Base-by-base conservation (phyloP, 768 basidiomycete genomes). In the Amylocystis lapponica region DNA sequence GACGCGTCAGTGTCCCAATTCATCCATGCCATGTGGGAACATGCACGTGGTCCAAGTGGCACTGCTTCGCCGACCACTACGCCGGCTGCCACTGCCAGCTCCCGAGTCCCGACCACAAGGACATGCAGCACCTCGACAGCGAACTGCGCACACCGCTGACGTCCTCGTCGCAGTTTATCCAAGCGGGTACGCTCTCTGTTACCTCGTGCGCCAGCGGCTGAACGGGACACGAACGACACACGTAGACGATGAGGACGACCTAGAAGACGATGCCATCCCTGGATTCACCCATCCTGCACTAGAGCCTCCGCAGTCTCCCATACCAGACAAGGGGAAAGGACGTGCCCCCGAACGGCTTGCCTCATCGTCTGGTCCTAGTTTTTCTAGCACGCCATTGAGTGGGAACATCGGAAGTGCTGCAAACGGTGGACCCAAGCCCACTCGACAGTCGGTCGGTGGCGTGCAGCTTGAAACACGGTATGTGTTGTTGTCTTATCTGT, bases 391-490 rank as follows among this genome's bases (percentile, higher is more conserved):
- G 31, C 65, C 71, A 1, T 56, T 88, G 13, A 83, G 85, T 0
- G 89, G 89, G 23, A 86, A 81, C 51, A 88, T 91, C 55, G 78
- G 80, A 11, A 79, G 55, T 12, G 44, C 73, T 47, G 63, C 74
- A 9, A 60, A 66, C 42, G 68, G 59, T 26, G 56, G 67, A 2
- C 57, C 67, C 16, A 67, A 67, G 22, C 50, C 79, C 12, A 60
- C 75, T 25, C 72, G 85, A 43, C 76, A 79, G 55, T 86, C 72
- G 3, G 69, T 93, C 10, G 92, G 89, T n/a, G 92, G 91, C 17
- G 73, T 96, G 36, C 80, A 77, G 53, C 81, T 92, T 2, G 94
- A 98, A 66, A 89, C 88, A 38, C 79, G 94, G 88, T 88, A 61
- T 34, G 75, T 57, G 16, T 13, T 4, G 13, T 12, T 22, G 20